These are phyloP conservation scores for Ceratocystis ficicola DNA, from an alignment of 2,329 filamentous ascomycete species.

Conservation along the genomic window DNA sequence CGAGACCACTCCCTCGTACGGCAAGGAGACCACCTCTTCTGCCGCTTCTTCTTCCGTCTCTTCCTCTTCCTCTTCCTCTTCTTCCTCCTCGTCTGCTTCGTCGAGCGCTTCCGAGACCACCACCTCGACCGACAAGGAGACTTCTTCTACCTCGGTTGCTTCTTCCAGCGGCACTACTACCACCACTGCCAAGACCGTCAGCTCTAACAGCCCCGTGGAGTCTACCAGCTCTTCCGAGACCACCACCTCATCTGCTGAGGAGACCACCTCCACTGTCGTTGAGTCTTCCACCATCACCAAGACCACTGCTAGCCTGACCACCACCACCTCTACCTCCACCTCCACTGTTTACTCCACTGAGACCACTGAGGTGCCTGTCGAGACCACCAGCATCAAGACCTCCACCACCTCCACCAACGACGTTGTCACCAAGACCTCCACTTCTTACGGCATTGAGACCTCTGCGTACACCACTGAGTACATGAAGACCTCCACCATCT, in stretches of 20 bases:
- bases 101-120: slow-evolving; percentile 24
- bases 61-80: too few relatives aligned
- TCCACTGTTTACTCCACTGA: slow-evolving; percentile 19
- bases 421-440: slow-evolving; percentile 18
- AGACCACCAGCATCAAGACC: slow-evolving; percentile 19
- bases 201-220: slow-evolving; percentile 17
- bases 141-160: not conserved
- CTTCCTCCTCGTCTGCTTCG: too few relatives aligned
- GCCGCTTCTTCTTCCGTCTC: slow-evolving; percentile 25
- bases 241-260: not conserved
- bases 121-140: slow-evolving; percentile 16
- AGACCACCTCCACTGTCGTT: slow-evolving; percentile 24
- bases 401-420: slow-evolving; percentile 19
- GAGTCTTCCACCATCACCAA: slow-evolving; percentile 27
- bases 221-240: slow-evolving; percentile 22
- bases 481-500: slow-evolving; percentile 39
- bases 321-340: slow-evolving; percentile 16
- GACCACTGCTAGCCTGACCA: slow-evolving; percentile 22
- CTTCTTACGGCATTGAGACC: slow-evolving; percentile 21
- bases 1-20: slow-evolving; percentile 9
- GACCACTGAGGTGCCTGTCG: slow-evolving; percentile 20
- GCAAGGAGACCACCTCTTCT: slow-evolving; percentile 23
- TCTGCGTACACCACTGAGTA: slow-evolving; percentile 30
- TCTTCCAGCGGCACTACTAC: not conserved
- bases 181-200: slow-evolving; percentile 13